Conservation (phyloP, 139 green algal genomes). For the Coelastrella sp. region DNA sequence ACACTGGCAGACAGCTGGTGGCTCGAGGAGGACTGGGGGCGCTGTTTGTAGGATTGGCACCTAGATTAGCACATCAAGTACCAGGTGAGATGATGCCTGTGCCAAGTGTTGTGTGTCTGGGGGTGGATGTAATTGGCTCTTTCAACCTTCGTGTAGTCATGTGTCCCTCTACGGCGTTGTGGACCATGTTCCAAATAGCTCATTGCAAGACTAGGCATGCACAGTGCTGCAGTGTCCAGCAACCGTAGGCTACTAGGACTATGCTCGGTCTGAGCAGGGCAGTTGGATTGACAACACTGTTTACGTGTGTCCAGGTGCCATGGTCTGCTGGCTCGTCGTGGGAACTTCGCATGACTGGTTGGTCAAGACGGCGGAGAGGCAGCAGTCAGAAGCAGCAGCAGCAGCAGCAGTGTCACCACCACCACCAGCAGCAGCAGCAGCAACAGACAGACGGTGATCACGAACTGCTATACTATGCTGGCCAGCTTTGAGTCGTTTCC, state of each 20-base stretch:
- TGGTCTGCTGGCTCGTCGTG: constrained; percentile 39
- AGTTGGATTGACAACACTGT: neutral
- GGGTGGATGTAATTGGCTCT: no score
- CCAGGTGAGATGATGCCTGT: constrained; percentile 46
- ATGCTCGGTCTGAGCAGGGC: neutral
- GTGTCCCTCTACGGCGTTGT: no score
- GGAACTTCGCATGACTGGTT: neutral
- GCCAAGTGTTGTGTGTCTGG: neutral
- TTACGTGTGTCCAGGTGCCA: constrained; percentile 8
- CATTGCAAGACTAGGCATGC: no score
- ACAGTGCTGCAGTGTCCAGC: no score
- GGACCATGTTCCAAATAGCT: no score
- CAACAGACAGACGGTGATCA: neutral
- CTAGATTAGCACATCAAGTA: constrained; percentile 70
- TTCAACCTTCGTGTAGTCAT: no score
- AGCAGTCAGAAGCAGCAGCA: neutral
- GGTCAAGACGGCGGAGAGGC: neutral
- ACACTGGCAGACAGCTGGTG: constrained; percentile 59
- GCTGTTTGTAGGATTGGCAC: constrained; percentile 73
- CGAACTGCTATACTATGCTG: no score
- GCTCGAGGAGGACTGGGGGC: constrained; percentile 45
- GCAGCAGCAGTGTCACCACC: neutral
- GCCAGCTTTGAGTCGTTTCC: no score
- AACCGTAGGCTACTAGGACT: neutral
- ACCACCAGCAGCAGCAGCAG: neutral